phyloP scores from a whole-genome alignment of 257 asterid species.

The Anisodus acutangulus region DNA sequence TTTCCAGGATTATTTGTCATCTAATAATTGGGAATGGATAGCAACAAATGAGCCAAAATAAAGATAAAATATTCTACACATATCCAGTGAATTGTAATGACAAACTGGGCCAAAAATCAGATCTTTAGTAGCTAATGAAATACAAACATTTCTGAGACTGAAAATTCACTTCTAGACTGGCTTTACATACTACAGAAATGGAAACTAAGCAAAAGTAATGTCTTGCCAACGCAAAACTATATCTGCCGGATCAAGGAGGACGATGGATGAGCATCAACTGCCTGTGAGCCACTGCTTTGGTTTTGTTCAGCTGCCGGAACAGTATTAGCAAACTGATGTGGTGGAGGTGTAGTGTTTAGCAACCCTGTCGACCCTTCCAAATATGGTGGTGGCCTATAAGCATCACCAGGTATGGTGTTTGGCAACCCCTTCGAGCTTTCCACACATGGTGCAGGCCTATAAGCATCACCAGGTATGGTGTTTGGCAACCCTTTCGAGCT shows the following conservation, averaged over 20 bases:
- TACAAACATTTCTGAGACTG: background rate
- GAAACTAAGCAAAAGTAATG: background rate
- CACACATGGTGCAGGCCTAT: background rate
- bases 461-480: background rate
- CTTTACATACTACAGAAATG: constrained; percentile 24
- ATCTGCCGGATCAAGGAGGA: constrained; percentile 7
- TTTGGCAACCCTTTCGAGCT: background rate
- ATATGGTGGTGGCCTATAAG: background rate
- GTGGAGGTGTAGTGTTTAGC: constrained; percentile 39
- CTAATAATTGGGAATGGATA: background rate
- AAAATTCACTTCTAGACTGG: background rate
- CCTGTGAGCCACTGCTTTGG: constrained; percentile 33
- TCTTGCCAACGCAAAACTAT: background rate
- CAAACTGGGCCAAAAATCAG: background rate
- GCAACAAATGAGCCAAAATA: background rate
- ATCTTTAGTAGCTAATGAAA: background rate
- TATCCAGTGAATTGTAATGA: background rate
- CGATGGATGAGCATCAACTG: constrained; percentile 47
- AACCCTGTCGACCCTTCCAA: background rate
- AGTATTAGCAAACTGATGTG: constrained; percentile 69
- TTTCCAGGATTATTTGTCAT: background rate
- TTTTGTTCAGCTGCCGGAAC: constrained; percentile 48
- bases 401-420: background rate
- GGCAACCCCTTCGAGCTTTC: background rate
- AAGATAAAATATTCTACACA: background rate